Evolutionary conservation across 306 rosid species (phyloP), one percentile per base, ranked within the genome.

Genomic region (Dalbergia cultrata): DNA sequence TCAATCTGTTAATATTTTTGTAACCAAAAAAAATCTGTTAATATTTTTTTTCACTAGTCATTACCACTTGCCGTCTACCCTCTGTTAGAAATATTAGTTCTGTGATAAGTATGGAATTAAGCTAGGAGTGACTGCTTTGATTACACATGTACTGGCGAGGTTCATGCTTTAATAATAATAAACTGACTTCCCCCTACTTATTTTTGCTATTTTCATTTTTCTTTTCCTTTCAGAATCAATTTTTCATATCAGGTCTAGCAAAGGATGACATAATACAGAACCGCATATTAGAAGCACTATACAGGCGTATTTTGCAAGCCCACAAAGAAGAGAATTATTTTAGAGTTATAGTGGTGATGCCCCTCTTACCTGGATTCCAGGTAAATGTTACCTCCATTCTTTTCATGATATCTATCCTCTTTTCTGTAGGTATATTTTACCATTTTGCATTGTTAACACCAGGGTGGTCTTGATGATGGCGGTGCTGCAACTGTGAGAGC

Each of bases 401-500:
- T 57, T 67, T 76, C 67, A 33, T 39, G 14, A 14, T 65, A 53
- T 37, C 60, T 47, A 26, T 43, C 50, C 76, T 72, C 70, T 80
- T 50, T 72, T 44, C 22, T 19, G n/a, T 44, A 6, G 39, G 73
- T 72, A 67, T 76, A 1, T 45, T 67, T 64, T 66, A 13, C 17
- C 11, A 9, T 61, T 76, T 33, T 62, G 34, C 70, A 63, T 75
- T 70, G 61, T 56, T 76, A 79, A 22, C 72, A 72, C 64, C 88
- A 95, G 98, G 99, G 99, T 56, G 99, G 99, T 72, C 78, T 96
- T 69, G 97, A 96, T 87, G 99, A 96, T 70, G 81, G 90, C 26
- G 99, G 99, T 47, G 99, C 99, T 45, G 99, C 99, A 72, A 92
- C 99, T 21, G 97, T 93, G 83, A 96, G 98, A 90, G 99, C 99